Conservation (phyloP, 208 protist genomes). For the Acanthamoeba pearcei region DNA sequence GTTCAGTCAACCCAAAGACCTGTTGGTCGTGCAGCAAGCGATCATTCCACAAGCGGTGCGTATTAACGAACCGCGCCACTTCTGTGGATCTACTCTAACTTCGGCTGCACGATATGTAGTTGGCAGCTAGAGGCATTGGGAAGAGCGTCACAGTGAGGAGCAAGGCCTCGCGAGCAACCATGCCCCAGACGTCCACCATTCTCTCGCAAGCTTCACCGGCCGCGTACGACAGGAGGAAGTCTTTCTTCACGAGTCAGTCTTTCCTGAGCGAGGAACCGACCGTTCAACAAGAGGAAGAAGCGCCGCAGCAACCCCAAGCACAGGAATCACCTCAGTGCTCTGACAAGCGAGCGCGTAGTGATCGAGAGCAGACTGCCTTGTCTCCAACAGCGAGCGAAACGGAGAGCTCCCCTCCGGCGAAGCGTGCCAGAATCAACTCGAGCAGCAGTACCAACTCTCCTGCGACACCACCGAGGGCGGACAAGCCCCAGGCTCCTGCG, state of each 20-base stretch:
- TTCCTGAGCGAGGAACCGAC: neutral
- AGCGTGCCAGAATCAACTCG: neutral
- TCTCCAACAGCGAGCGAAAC: neutral
- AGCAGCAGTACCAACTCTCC: neutral
- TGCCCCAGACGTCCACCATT: neutral
- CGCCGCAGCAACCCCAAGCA: neutral
- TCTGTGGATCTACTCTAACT: too few species aligned
- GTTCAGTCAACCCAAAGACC: neutral
- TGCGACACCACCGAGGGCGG: neutral
- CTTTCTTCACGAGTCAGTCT: neutral
- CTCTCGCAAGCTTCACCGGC: neutral
- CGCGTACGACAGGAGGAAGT: neutral
- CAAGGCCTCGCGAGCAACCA: neutral
- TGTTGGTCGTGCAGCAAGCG: neutral
- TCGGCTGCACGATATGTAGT: neutral
- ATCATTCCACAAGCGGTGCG: neutral
- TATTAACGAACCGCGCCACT: neutral
- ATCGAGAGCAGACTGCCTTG: neutral
- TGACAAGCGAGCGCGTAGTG: neutral
- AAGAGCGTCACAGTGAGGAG: neutral
- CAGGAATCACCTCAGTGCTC: neutral
- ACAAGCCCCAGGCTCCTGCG: neutral
- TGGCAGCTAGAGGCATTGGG: neutral
- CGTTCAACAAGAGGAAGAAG: neutral
- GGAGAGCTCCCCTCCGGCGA: neutral